A percentile compares a stretch with the other conserved stretches of the same genome.
Conservation (phyloP, 768 basidiomycete genomes). For the Tulasnella sp. region DNA sequence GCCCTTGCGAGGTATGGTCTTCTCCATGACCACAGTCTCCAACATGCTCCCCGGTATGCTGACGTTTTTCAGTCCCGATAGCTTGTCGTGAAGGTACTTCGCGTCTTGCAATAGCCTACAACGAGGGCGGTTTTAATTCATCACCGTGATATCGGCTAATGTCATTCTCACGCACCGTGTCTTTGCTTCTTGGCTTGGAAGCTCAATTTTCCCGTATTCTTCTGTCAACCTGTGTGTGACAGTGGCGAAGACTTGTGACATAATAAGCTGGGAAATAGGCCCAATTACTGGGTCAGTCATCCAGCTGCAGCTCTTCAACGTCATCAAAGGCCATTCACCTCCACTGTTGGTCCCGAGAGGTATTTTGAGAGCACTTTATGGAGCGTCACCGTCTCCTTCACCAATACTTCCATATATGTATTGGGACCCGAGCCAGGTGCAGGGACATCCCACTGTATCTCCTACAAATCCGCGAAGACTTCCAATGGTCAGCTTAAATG, state of each 20-base stretch:
- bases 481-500: background rate
- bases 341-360: slow-evolving; percentile 63
- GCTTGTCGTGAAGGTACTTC: slow-evolving; percentile 61
- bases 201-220: slow-evolving; percentile 71
- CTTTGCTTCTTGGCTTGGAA: slow-evolving; percentile 77
- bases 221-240: slow-evolving; percentile 86
- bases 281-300: slow-evolving; percentile 17
- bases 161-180: slow-evolving; percentile 45
- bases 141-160: background rate
- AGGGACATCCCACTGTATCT: slow-evolving; percentile 65
- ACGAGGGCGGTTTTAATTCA: slow-evolving; percentile 15
- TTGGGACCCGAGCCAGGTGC: slow-evolving; percentile 44
- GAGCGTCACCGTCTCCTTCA: slow-evolving; percentile 90
- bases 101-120: slow-evolving; percentile 71
- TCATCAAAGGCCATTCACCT: slow-evolving; percentile 48
- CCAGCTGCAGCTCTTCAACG: too few relatives aligned
- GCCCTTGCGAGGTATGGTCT: slow-evolving; percentile 34
- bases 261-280: slow-evolving; percentile 54
- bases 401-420: slow-evolving; percentile 84
- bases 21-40: slow-evolving; percentile 77
- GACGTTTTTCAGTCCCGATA: slow-evolving; percentile 65
- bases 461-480: slow-evolving; percentile 32
- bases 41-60: slow-evolving; percentile 62
- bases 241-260: slow-evolving; percentile 88
- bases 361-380: slow-evolving; percentile 95